Conservation (phyloP, 2,329 filamentous ascomycete genomes). For the Hirsutella thompsonii region DNA sequence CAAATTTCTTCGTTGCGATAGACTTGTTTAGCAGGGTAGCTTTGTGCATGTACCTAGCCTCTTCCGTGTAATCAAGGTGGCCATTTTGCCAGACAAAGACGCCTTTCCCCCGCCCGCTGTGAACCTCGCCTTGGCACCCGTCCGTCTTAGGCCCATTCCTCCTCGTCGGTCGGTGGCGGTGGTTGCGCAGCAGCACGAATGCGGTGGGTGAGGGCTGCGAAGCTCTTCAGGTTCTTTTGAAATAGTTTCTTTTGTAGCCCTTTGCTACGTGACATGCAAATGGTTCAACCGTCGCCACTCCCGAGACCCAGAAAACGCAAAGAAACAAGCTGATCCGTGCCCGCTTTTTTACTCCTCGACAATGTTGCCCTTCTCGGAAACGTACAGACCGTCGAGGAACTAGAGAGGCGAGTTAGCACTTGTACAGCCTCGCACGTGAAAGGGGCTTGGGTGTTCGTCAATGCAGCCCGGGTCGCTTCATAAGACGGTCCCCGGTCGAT, state of each 20-base stretch:
- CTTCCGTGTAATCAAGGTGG: background rate
- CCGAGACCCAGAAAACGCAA: slow-evolving; percentile 49
- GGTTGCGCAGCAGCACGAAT: background rate
- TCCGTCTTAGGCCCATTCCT: background rate
- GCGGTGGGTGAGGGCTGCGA: slow-evolving; percentile 3
- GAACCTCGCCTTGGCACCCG: background rate
- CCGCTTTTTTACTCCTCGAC: slow-evolving; percentile 50
- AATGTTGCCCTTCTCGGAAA: slow-evolving; percentile 97
- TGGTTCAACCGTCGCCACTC: slow-evolving; percentile 48
- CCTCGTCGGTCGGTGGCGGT: background rate
- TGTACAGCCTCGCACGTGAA: background rate
- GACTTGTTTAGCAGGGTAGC: slow-evolving; percentile 1
- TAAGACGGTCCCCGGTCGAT: too few species aligned
- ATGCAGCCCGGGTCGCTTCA: too few species aligned
- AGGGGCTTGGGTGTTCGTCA: too few species aligned
- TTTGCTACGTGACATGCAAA: slow-evolving; percentile 47
- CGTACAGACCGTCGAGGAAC: slow-evolving; percentile 99
- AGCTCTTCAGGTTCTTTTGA: slow-evolving; percentile 23
- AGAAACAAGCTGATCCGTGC: slow-evolving; percentile 31
- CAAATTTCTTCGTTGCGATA: background rate
- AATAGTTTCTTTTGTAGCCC: slow-evolving; percentile 26
- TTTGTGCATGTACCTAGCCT: background rate
- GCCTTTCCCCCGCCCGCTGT: background rate
- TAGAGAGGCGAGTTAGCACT: slow-evolving; percentile 23
- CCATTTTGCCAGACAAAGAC: background rate